Percentiles rank a stretch among this genome's conserved stretches.
phyloP scores from a whole-genome alignment of 2,329 filamentous ascomycete genomes.

The Plenodomus biglobosus region DNA sequence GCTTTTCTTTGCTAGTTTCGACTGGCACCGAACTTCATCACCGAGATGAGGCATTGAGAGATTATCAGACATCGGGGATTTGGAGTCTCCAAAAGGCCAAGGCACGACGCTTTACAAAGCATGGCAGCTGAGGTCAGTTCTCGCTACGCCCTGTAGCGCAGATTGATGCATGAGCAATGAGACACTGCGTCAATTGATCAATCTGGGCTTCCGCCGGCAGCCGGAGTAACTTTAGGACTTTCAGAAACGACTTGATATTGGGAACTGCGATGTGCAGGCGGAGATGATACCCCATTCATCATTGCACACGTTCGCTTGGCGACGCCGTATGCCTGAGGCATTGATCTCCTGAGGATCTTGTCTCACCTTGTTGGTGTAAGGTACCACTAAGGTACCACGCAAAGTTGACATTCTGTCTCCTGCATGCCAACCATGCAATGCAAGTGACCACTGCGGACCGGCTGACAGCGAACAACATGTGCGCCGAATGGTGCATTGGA shows the following conservation, averaged over 20 bases:
- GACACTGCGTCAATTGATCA: neutral
- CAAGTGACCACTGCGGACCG: constrained; percentile 19
- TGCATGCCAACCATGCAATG: constrained; percentile 14
- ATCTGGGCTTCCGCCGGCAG: neutral
- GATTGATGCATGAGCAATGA: neutral
- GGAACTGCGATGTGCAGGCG: constrained; percentile 9
- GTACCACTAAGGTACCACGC: constrained; percentile 9
- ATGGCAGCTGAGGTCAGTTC: neutral
- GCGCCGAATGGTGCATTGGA: constrained; percentile 14
- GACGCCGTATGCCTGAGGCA: neutral
- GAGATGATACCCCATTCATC: constrained; percentile 11
- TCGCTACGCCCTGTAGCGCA: neutral
- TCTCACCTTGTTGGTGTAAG: constrained; percentile 8
- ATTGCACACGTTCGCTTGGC: constrained; percentile 3
- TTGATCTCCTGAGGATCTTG: neutral
- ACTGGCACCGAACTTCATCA: neutral
- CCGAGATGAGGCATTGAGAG: neutral
- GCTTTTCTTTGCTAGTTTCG: neutral
- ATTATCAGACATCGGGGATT: neutral
- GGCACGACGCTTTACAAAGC: neutral
- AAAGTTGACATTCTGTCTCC: constrained; percentile 7
- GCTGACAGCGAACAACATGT: constrained; percentile 18
- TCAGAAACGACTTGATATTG: neutral
- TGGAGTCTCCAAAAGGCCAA: neutral
- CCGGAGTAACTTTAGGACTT: neutral